Percentiles rank a stretch among this genome's conserved stretches.
These are phyloP conservation scores for Apiospora sp. DNA, from an alignment of 2,329 filamentous ascomycete species.

Conservation along the genomic window DNA sequence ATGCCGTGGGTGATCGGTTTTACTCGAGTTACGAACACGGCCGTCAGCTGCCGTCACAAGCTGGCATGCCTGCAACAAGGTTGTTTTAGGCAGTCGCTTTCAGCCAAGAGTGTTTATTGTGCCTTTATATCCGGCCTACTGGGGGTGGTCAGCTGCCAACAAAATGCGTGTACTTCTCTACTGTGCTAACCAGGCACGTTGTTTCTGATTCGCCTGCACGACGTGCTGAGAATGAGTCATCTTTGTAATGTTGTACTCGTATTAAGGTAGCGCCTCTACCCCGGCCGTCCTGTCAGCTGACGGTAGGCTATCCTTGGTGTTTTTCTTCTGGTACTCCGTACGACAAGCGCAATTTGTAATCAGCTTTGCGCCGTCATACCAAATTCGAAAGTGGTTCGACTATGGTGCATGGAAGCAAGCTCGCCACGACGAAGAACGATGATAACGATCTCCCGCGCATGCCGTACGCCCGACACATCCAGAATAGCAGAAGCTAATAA, in stretches of 20 bases:
- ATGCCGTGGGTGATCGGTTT: constrained; percentile 4
- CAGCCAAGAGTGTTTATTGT: not conserved
- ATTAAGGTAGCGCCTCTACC: constrained; percentile 11
- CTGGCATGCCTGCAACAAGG: not conserved
- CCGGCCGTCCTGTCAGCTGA: constrained; percentile 18
- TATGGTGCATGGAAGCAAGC: not conserved
- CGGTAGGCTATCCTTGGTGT: constrained; percentile 8
- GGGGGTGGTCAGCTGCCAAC: constrained; percentile 2
- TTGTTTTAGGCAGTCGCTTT: not conserved
- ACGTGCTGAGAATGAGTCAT: constrained; percentile 5
- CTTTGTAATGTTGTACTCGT: constrained; percentile 5
- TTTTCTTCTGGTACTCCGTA: not conserved
- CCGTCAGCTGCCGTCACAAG: not conserved
- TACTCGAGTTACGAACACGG: not conserved
- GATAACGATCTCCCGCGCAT: not conserved
- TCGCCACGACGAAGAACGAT: not conserved
- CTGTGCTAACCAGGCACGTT: not conserved
- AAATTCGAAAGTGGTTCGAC: constrained; percentile 1
- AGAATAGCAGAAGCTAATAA: not conserved
- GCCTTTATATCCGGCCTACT: constrained; percentile 9
- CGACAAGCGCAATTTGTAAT: not conserved
- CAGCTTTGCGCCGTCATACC: not conserved
- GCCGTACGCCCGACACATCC: constrained; percentile 1
- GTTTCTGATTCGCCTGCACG: not conserved
- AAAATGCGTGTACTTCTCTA: not conserved